Evolutionary conservation across 495 filamentous ascomycete genomes (phyloP).

Genomic region (Aspergillus homomorphus): DNA sequence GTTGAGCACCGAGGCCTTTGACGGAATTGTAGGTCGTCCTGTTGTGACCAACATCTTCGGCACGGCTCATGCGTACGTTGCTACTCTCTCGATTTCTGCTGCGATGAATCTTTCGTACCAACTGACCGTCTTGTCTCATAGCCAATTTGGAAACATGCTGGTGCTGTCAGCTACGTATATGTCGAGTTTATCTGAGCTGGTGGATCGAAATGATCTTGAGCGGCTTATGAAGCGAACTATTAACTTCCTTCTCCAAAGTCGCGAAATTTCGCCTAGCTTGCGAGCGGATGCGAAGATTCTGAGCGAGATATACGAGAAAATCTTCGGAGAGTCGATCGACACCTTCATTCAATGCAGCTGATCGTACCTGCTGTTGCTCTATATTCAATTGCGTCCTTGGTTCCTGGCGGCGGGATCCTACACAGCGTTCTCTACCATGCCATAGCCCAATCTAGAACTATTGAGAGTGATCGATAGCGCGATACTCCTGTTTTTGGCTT

Average conservation of each 20-base stretch:
- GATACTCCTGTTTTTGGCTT: too few species aligned
- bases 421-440: too few species aligned
- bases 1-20: constrained; percentile 82
- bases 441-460: too few species aligned
- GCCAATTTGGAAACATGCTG: constrained; percentile 96
- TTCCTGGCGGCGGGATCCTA: not conserved
- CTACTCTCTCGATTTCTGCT: not conserved
- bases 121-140: constrained; percentile 28
- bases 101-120: not conserved
- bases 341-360: constrained; percentile 13
- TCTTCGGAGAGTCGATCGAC: constrained; percentile 34
- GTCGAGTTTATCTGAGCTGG: constrained; percentile 51
- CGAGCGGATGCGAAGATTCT: constrained; percentile 65
- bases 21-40: constrained; percentile 63
- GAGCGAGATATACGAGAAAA: constrained; percentile 54
- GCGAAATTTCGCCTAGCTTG: constrained; percentile 65
- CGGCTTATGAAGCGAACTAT: constrained; percentile 61
- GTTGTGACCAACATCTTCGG: constrained; percentile 94
- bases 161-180: constrained; percentile 77
- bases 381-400: not conserved
- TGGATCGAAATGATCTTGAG: constrained; percentile 50
- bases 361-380: not conserved
- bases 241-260: constrained; percentile 58
- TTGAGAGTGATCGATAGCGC: too few species aligned
- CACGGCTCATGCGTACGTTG: constrained; percentile 91